Percentiles rank a stretch among this genome's conserved stretches.
These are phyloP conservation scores for Chlamydomonas reinhardtii DNA, from an alignment of 163 green algal genomes.

Conservation along the genomic window DNA sequence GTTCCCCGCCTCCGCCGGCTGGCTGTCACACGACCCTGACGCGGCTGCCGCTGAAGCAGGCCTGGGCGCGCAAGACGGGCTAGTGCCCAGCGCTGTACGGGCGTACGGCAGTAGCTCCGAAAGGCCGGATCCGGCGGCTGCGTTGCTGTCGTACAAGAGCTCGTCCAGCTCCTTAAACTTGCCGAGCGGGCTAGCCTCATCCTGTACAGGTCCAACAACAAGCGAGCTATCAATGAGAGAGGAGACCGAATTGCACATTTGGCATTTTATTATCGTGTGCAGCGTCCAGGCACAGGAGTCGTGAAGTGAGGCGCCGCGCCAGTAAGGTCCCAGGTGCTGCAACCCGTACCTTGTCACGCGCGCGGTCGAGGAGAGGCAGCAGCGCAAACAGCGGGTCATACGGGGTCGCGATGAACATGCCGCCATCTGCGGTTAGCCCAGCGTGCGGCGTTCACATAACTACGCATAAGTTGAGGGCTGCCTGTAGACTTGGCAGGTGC, in stretches of 20 bases:
- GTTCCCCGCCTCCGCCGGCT: too few species aligned
- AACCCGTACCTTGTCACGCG: constrained; percentile 47
- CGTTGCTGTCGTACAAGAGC: constrained; percentile 29
- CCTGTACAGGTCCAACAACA: too few species aligned
- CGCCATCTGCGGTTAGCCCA: constrained; percentile 44
- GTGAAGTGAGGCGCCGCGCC: too few species aligned
- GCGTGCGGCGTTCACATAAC: too few species aligned
- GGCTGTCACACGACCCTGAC: background rate
- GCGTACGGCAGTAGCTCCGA: constrained; percentile 6
- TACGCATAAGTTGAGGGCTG: too few species aligned
- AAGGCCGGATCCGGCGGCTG: background rate
- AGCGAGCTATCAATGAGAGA: too few species aligned
- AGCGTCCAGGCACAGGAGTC: too few species aligned
- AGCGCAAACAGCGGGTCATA: constrained; percentile 55
- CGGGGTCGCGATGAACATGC: constrained; percentile 48
- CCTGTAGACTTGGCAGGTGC: too few species aligned
- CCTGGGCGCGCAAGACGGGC: background rate
- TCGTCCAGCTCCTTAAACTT: constrained; percentile 42
- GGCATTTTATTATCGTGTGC: too few species aligned
- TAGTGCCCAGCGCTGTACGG: background rate
- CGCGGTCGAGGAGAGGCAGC: constrained; percentile 54
- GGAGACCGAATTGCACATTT: too few species aligned
- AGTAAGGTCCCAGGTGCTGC: too few species aligned
- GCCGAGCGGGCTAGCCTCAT: constrained; percentile 5
- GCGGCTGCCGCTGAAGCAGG: background rate